These are phyloP conservation scores for Butyriboletus loyo DNA, from an alignment of 768 basidiomycete species.

Conservation along the genomic window DNA sequence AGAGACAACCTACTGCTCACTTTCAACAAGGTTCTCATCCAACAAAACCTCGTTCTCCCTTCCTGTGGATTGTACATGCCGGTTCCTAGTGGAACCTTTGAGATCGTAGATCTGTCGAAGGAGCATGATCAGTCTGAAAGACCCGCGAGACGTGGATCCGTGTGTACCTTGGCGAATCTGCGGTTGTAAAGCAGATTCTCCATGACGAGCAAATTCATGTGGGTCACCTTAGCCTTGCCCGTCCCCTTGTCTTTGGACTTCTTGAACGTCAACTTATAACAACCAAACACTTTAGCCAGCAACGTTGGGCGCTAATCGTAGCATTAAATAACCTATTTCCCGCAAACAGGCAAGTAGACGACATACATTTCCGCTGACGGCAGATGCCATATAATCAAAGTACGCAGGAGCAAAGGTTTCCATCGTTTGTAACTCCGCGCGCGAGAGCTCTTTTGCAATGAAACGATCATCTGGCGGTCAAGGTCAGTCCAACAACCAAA, in stretches of 20 bases:
- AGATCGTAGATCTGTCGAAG: slow-evolving; percentile 83
- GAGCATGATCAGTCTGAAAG: background rate
- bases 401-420: slow-evolving; percentile 96
- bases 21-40: slow-evolving; percentile 93
- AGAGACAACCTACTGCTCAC: slow-evolving; percentile 41
- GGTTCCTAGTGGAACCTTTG: slow-evolving; percentile 93
- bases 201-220: slow-evolving; percentile 97
- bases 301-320: slow-evolving; percentile 78
- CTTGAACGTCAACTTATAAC: slow-evolving; percentile 89
- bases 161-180: slow-evolving; percentile 76
- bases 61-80: slow-evolving; percentile 88
- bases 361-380: slow-evolving; percentile 78
- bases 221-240: slow-evolving; percentile 71
- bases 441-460: slow-evolving; percentile 95
- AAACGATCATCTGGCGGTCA: slow-evolving; percentile 82
- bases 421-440: slow-evolving; percentile 89
- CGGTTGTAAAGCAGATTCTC: slow-evolving; percentile 96
- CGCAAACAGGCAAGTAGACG: background rate
- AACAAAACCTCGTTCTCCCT: slow-evolving; percentile 90
- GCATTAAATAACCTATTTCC: slow-evolving; percentile 4
- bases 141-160: background rate
- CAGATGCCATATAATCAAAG: slow-evolving; percentile 97
- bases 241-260: slow-evolving; percentile 66
- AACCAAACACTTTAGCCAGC: slow-evolving; percentile 94
- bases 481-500: background rate